Conservation (phyloP, 441 rosid species). For the Corymbia calophylla region DNA sequence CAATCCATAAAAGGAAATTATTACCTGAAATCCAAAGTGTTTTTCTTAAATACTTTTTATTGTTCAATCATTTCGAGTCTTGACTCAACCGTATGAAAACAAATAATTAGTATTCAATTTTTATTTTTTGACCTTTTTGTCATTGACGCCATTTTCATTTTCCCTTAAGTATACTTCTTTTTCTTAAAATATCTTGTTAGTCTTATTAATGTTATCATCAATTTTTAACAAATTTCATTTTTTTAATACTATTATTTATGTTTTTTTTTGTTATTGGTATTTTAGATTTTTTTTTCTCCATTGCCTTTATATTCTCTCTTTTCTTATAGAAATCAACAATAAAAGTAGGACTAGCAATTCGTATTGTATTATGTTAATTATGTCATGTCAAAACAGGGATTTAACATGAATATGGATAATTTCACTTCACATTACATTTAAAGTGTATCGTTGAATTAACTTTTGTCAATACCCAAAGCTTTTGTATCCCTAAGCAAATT, state of each 20-base stretch:
- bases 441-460: not conserved
- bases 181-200: not conserved
- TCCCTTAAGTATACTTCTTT: not conserved
- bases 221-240: not conserved
- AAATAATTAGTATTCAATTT: not conserved
- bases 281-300: not conserved
- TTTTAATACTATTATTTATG: not conserved
- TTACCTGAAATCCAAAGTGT: not conserved
- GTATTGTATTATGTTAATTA: not conserved
- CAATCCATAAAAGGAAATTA: not conserved
- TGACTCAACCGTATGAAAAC: not conserved
- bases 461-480: not conserved
- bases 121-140: not conserved
- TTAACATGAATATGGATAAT: not conserved
- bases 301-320: not conserved
- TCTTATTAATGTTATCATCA: accelerated
- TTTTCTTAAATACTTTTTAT: not conserved
- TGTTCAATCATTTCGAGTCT: not conserved
- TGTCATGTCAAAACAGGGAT: accelerated
- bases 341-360: not conserved
- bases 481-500: not conserved
- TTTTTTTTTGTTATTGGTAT: not conserved
- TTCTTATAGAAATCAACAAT: not conserved
- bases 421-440: not conserved
- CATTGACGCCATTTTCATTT: not conserved